Evolutionary conservation across 2,329 filamentous ascomycete genomes (phyloP), one percentile per base, ranked within the genome.

Genomic region (Fusarium camptoceras): DNA sequence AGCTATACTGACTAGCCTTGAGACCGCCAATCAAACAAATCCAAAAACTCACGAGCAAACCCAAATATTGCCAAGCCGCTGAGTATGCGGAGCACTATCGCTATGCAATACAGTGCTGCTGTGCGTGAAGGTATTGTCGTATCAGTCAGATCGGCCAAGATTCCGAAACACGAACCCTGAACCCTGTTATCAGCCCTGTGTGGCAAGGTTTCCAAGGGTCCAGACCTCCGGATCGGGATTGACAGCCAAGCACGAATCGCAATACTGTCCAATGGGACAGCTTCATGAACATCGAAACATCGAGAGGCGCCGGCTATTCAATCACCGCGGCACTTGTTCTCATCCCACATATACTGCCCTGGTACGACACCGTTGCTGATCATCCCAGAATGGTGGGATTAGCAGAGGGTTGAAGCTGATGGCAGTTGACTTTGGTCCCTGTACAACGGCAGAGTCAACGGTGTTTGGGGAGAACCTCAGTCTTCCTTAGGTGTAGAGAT

Each of bases 121-220:
- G 49, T 54, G 31, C 49, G 39, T 41, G 39, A 55, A 50, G 34
- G 39, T 55, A 48, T 49, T 34, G 47, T 51, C 51, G 41, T 43
- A 59, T 34, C 54, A 49, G 43, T 55, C 34, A 63, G 69, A 74
- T 72, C 67, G 64, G 69, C 56, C 62, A 59, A 25, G 46, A 47
- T 63, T 55, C 66, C 71, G 69, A 73, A 44, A 30, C 48, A 41
- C 9, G 55, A 73, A 62, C 71, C 73, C 66, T 75, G 71, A 67
- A 71, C 73, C 73, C 71, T 75, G 72, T 63, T 70, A 62, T 59
- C 25, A 46, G 51, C 46, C 61, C 28, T 59, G 57, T 46, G 61
- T 68, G 50, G 53, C 55, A 64, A 68, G 61, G 62, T 55, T 68
- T 57, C 63, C 43, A 48, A 55, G 59, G 68, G 59, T 64, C 50